Percentiles rank a stretch among this genome's conserved stretches.
These are phyloP conservation scores for Cryphonectria radicalis DNA, from an alignment of 2,329 filamentous ascomycete species.

Conservation along the genomic window DNA sequence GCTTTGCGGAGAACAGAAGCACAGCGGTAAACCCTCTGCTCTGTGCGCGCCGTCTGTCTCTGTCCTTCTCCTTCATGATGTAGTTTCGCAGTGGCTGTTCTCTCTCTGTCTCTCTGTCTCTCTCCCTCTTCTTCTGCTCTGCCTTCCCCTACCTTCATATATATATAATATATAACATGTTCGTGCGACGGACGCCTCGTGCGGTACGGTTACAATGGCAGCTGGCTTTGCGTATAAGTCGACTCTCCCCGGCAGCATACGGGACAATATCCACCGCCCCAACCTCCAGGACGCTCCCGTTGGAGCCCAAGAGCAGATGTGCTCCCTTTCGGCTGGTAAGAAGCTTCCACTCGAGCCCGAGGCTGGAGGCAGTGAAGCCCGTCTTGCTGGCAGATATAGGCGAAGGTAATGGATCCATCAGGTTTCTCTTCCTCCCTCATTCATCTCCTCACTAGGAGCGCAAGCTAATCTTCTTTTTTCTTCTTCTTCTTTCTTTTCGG, in stretches of 20 bases:
- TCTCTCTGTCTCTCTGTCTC: neutral
- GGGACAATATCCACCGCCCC: neutral
- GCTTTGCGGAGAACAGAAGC: conserved; percentile 4
- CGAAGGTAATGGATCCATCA: conserved; percentile 62
- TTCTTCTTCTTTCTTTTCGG: conserved; percentile 4
- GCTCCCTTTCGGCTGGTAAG: conserved; percentile 33
- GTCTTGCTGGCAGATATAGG: conserved; percentile 85
- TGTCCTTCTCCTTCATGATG: conserved; percentile 11
- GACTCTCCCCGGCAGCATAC: conserved; percentile 34
- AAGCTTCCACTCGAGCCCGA: conserved; percentile 56
- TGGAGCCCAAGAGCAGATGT: conserved; percentile 12
- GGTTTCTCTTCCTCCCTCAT: neutral
- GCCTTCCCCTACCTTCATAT: neutral
- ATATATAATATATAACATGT: conserved; percentile 48
- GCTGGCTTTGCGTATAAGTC: conserved; percentile 46
- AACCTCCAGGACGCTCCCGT: conserved; percentile 14
- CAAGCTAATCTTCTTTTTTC: conserved; percentile 14
- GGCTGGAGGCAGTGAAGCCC: conserved; percentile 68
- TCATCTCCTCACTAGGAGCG: neutral
- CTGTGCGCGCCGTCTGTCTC: neutral
- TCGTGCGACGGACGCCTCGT: conserved; percentile 57
- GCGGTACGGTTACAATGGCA: conserved; percentile 56
- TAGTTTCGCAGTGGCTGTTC: neutral
- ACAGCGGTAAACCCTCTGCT: conserved; percentile 10
- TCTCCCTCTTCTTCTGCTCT: neutral